phyloP scores from a whole-genome alignment of 768 basidiomycete species.

The Boletus subcaerulescens region DNA sequence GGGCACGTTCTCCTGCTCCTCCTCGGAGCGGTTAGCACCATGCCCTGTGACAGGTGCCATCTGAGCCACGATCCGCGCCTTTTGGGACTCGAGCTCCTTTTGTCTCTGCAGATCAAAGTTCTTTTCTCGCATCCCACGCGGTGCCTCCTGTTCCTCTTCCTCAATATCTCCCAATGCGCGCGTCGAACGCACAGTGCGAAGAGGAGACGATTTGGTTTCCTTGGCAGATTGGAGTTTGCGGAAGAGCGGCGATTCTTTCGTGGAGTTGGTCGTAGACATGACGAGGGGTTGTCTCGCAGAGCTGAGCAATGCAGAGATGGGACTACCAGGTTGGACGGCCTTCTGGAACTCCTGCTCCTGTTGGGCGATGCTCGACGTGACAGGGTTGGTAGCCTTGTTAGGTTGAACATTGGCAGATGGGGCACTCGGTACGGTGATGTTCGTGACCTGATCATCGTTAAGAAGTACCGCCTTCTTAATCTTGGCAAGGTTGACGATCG shows the following conservation, averaged over 20 bases:
- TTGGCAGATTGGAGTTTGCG: conserved; percentile 57
- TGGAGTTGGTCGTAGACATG: conserved; percentile 51
- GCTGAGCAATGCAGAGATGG: conserved; percentile 86
- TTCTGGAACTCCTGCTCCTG: conserved; percentile 97
- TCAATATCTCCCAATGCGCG: conserved; percentile 46
- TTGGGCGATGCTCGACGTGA: conserved; percentile 65
- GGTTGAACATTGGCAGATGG: conserved; percentile 16
- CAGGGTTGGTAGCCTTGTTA: conserved; percentile 35
- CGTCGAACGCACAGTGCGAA: conserved; percentile 40
- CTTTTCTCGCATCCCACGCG: conserved; percentile 39
- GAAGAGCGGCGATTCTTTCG: conserved; percentile 37
- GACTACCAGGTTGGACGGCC: conserved; percentile 92
- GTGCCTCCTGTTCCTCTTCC: conserved; percentile 38
- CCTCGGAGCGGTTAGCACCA: conserved; percentile 30
- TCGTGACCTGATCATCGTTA: conserved; percentile 56
- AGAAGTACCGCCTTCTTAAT: conserved; percentile 61
- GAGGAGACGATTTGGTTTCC: conserved; percentile 51
- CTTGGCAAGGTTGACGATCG: conserved; percentile 65
- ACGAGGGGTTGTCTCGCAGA: conserved; percentile 87
- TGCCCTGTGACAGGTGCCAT: conserved; percentile 60
- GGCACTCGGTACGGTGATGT: conserved; percentile 42
- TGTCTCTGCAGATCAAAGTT: conserved; percentile 42
- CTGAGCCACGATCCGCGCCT: conserved; percentile 90
- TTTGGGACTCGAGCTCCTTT: conserved; percentile 87
- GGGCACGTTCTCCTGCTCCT: conserved; percentile 35